Base-by-base conservation (phyloP, 768 basidiomycete species). In the Mycena kentingensis region DNA sequence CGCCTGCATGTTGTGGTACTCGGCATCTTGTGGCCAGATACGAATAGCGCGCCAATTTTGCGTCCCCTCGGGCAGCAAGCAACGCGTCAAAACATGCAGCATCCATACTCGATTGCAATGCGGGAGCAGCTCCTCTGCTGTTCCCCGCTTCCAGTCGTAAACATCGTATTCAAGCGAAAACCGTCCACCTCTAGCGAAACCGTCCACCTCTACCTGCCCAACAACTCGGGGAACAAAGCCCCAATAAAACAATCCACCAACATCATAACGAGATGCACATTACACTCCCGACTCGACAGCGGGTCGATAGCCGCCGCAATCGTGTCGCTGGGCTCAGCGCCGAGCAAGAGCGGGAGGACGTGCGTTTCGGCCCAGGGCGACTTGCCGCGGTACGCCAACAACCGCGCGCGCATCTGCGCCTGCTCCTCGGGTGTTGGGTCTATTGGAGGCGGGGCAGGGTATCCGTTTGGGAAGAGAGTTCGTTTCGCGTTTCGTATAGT, bases 391-490 rank as follows among this genome's bases (percentile, higher is more conserved):
- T 60, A 77, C 2, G 67, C 65, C 19, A 74, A 53, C 25, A 80
- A 67, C 24, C 65, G 67, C 12, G 74, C 73, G 26, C 81, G 78
- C 43, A 92, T 73, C 28, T 72, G 77, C 2, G 73, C 71, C 58
- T 91, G 88, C 67, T 95, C 93, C 58, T 90, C 90, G 1, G 73
- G 72, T 0, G 86, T 83, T 16, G 94, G 95, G 37, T 91, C 90
- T 1, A 79, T 72, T 2, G 87, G 83, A 1, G 84, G 68, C 0
- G 85, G 82, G 0, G 80, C 89, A 1, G 93, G 93, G 70, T 91
- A 92, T 13, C 96, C 95, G 55, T 85, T 84, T 3, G 96, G 95
- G 65, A 96, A 98, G 24, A 98, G 75, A 7, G 86, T 79, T 8
- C 77, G 77, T 61, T 90, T 91, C 13, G 83, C 70, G 4, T 77